Percentiles rank a stretch among this genome's conserved stretches.
phyloP scores from a whole-genome alignment of 805 yeast genomes.

The Kodamaea leandrae region DNA sequence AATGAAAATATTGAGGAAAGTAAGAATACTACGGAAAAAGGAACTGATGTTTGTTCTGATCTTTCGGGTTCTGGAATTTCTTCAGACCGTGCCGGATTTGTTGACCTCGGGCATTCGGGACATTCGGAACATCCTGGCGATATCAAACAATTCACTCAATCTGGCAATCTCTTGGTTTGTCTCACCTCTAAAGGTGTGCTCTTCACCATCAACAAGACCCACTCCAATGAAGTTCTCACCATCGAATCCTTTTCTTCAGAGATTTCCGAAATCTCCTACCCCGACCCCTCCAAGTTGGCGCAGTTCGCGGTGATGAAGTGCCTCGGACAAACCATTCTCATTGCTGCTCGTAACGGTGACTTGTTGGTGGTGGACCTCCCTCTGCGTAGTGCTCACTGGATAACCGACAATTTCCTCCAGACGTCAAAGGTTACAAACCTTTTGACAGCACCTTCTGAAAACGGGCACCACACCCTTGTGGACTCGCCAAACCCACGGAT shows the following conservation, averaged over 20 bases:
- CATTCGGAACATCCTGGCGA: too few species aligned
- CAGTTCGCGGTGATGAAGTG: conserved; percentile 46
- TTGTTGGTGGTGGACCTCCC: conserved; percentile 41
- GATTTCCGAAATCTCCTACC: too few species aligned
- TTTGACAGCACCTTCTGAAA: conserved; percentile 23
- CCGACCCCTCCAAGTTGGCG: conserved; percentile 19
- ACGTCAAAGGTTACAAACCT: conserved; percentile 52
- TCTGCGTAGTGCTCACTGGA: conserved; percentile 18
- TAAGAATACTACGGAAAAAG: neutral
- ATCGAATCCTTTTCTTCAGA: too few species aligned
- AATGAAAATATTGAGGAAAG: too few species aligned
- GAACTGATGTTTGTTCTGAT: neutral
- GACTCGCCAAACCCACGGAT: conserved; percentile 71
- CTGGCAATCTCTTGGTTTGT: neutral
- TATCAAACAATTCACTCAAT: neutral
- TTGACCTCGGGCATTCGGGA: too few species aligned
- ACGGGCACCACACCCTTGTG: conserved; percentile 37
- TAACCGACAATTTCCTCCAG: conserved; percentile 19
- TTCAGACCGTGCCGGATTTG: neutral
- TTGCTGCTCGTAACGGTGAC: conserved; percentile 39
- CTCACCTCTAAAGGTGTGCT: neutral
- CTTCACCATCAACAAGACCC: neutral
- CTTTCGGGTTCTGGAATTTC: neutral
- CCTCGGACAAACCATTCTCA: conserved; percentile 29
- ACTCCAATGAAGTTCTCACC: too few species aligned